Evolutionary conservation across 306 rosid species (phyloP).

Genomic region (Ormosia semicastrata): DNA sequence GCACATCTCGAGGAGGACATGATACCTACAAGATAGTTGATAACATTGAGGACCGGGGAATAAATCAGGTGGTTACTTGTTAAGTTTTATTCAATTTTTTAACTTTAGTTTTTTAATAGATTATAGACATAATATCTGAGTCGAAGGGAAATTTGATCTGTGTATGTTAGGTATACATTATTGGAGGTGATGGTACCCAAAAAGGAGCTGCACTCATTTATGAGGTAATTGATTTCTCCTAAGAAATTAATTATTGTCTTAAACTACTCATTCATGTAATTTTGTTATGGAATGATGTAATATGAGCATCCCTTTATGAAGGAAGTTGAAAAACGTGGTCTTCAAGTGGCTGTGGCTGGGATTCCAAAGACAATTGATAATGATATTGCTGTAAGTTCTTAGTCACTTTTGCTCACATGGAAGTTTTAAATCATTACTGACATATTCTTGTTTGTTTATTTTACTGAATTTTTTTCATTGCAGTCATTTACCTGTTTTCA

Average conservation of each 20-base stretch:
- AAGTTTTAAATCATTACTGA: not conserved
- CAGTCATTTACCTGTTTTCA: not conserved
- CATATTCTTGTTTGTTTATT: not conserved
- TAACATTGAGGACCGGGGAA: conserved; percentile 85
- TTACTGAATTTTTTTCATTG: not conserved
- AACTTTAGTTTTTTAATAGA: not conserved
- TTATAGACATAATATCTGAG: not conserved
- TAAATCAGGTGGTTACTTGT: conserved; percentile 70
- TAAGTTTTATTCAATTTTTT: conserved; percentile 17
- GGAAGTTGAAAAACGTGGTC: conserved; percentile 94
- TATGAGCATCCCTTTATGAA: conserved; percentile 44
- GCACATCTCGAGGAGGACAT: conserved; percentile 96
- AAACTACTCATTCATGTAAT: conserved; percentile 10
- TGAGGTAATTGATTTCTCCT: conserved; percentile 56
- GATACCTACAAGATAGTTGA: conserved; percentile 95
- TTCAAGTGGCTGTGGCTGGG: conserved; percentile 94
- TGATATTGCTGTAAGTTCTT: conserved; percentile 85
- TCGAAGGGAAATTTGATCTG: conserved; percentile 17
- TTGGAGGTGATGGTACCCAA: conserved; percentile 98
- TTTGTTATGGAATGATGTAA: conserved; percentile 30
- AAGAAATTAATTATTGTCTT: conserved; percentile 19
- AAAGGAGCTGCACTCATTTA: conserved; percentile 81
- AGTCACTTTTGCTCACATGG: not conserved
- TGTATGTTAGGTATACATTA: conserved; percentile 71
- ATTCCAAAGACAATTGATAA: conserved; percentile 94